Base-by-base conservation (phyloP, 2,329 filamentous ascomycete species). In the Colletotrichum sojae region DNA sequence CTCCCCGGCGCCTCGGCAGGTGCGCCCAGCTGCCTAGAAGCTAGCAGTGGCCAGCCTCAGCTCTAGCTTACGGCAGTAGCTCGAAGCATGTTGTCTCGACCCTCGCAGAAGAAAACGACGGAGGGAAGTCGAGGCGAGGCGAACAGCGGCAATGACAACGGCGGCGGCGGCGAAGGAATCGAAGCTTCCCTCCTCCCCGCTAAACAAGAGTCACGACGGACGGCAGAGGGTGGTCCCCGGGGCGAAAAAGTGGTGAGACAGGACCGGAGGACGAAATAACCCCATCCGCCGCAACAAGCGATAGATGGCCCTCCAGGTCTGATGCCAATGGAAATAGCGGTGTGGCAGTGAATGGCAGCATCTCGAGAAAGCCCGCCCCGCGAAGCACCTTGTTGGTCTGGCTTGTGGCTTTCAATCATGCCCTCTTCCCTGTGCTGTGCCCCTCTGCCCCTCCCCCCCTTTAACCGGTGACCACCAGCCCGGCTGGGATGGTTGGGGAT, bases 291-390 rank as follows among this genome's bases (percentile, higher is more conserved):
- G 63, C 63, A 58, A 52, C 67, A 62, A 52, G 56, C 56, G 63
- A 70, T 48, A 56, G 45, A 53, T 25, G 22, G 22, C 22, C 22
- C 3, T 25, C 22, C 51, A 67, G 25, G 56, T 56, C 63, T 57
- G 45, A 63, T 61, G 67, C 63, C 36, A 67, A 10, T 12, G 31
- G 31, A 52, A 67, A 56, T 67, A 52, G 67, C 67, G 67, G 67
- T 70, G 67, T 70, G 67, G 63, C 67, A 67, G 46, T 57, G 56
- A n/a, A 49, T 25, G 43, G 55, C 36, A 52, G 31, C 15, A 51
- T 43, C 46, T 51, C 22, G 52, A 40, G 27, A 13, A 27, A 27
- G 16, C 22, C 22, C n/a, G 16, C 46, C 27, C 27, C 25, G 46
- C 45, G 45, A 18, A 40, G 25, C n/a, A 67, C 52, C 52, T 52